phyloP scores from a whole-genome alignment of 2,329 filamentous ascomycete genomes.

The Teratosphaeria zuluensis region DNA sequence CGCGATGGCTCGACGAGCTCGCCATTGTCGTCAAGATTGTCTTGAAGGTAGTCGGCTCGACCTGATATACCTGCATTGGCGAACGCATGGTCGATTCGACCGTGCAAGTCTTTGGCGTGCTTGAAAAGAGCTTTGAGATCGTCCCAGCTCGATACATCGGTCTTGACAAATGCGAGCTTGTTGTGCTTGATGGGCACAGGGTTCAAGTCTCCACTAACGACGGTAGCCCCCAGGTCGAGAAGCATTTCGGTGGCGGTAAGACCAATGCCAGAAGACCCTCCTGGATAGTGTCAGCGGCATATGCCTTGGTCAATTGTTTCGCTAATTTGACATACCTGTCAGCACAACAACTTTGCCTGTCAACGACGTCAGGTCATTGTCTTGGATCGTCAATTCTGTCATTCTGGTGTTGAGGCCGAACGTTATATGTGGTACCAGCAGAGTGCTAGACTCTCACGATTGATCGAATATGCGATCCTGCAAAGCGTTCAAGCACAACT shows the following conservation, averaged over 20 bases:
- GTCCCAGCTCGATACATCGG: slow-evolving; percentile 43
- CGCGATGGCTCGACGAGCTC: slow-evolving; percentile 25
- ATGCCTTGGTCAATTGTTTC: neutral
- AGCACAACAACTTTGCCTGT: slow-evolving; percentile 16
- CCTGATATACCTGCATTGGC: slow-evolving; percentile 48
- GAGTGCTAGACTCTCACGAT: neutral
- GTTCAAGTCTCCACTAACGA: slow-evolving; percentile 47
- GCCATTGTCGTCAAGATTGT: slow-evolving; percentile 27
- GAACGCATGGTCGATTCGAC: slow-evolving; percentile 39
- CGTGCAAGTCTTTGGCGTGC: slow-evolving; percentile 33
- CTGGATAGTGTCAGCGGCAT: neutral
- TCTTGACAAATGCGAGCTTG: slow-evolving; percentile 33
- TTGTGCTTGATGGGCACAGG: slow-evolving; percentile 25
- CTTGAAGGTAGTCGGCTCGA: slow-evolving; percentile 26
- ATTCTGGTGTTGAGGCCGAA: slow-evolving; percentile 3
- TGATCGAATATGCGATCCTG: neutral
- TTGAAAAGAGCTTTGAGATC: slow-evolving; percentile 45
- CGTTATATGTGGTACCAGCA: neutral
- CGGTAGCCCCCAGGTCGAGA: slow-evolving; percentile 43
- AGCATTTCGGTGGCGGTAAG: slow-evolving; percentile 46
- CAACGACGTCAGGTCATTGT: slow-evolving; percentile 13
- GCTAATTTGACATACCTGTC: slow-evolving; percentile 9
- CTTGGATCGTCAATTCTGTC: slow-evolving; percentile 17
- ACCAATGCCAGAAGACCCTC: slow-evolving; percentile 45
- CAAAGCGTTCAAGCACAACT: neutral